Conservation (phyloP, 1,139 yeast genomes). For the Entelexis paramagnoliae region DNA sequence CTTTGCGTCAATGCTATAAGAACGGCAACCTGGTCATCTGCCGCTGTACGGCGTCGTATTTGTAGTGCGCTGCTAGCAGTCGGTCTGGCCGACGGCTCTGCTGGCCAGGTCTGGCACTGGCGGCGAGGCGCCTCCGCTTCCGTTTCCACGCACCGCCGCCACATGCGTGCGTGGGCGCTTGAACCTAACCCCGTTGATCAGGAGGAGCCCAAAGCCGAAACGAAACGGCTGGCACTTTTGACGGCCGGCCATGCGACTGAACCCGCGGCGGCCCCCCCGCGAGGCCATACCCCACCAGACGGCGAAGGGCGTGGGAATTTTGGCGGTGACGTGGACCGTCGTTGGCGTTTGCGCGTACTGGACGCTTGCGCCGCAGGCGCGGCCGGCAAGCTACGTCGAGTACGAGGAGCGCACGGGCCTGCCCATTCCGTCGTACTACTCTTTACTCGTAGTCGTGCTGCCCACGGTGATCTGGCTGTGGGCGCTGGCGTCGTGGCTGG, state of each 20-base stretch:
- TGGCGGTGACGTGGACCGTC: constrained; percentile 15
- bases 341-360: constrained; percentile 8
- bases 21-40: no score
- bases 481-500: constrained; percentile 67
- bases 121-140: no score
- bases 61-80: no score
- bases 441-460: constrained; percentile 43
- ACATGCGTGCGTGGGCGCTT: no score
- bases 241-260: constrained; percentile 15
- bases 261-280: constrained; percentile 21
- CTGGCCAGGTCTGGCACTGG: no score
- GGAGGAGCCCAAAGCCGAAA: no score
- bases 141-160: no score
- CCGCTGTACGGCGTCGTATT: no score
- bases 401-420: constrained; percentile 31
- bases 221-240: background rate
- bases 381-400: constrained; percentile 19
- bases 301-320: constrained; percentile 12
- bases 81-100: no score
- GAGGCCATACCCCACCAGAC: constrained; percentile 9
- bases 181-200: background rate
- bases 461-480: constrained; percentile 60
- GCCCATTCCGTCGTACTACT: constrained; percentile 39
- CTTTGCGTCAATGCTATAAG: no score
- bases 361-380: constrained; percentile 12